These are phyloP conservation scores for Sugiyamaella smithiae DNA, from an alignment of 805 yeast genomes.

Conservation along the genomic window DNA sequence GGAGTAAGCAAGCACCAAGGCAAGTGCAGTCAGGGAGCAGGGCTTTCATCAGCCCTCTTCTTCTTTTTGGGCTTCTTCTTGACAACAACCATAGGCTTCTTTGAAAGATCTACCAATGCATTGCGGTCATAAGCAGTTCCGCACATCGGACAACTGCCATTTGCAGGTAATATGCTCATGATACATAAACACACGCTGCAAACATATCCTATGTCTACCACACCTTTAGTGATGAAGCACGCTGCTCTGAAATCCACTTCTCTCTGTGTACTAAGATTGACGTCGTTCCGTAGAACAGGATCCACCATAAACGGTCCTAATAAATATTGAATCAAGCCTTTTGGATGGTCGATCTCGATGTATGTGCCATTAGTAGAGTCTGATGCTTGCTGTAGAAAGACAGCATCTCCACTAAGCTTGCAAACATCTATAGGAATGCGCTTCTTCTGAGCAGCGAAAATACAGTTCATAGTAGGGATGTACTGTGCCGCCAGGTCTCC, in stretches of 20 bases:
- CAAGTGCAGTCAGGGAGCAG: too few relatives aligned
- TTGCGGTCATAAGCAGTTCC: slow-evolving; percentile 68
- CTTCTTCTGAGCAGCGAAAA: slow-evolving; percentile 92
- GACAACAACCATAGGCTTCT: slow-evolving; percentile 56
- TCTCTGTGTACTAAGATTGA: slow-evolving; percentile 77
- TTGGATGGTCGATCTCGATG: slow-evolving; percentile 60
- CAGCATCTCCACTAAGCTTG: slow-evolving; percentile 67
- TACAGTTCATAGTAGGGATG: slow-evolving; percentile 91
- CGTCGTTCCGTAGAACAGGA: slow-evolving; percentile 71
- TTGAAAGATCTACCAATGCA: slow-evolving; percentile 54
- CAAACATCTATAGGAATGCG: slow-evolving; percentile 85
- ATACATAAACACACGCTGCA: slow-evolving; percentile 92
- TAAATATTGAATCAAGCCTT: slow-evolving; percentile 79
- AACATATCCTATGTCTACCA: slow-evolving; percentile 90
- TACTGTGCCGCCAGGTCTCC: slow-evolving; percentile 78
- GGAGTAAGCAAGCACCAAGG: too few relatives aligned
- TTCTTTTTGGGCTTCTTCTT: slow-evolving; percentile 37
- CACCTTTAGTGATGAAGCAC: slow-evolving; percentile 85
- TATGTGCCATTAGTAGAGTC: slow-evolving; percentile 94
- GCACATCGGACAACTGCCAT: slow-evolving; percentile 80
- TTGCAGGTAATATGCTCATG: slow-evolving; percentile 48
- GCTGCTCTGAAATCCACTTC: slow-evolving; percentile 93
- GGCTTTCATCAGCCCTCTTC: slow-evolving; percentile 13
- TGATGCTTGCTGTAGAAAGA: slow-evolving; percentile 91
- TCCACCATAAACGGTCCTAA: slow-evolving; percentile 81